Base-by-base conservation (phyloP, 495 filamentous ascomycete species). In the Neurospora sp. region DNA sequence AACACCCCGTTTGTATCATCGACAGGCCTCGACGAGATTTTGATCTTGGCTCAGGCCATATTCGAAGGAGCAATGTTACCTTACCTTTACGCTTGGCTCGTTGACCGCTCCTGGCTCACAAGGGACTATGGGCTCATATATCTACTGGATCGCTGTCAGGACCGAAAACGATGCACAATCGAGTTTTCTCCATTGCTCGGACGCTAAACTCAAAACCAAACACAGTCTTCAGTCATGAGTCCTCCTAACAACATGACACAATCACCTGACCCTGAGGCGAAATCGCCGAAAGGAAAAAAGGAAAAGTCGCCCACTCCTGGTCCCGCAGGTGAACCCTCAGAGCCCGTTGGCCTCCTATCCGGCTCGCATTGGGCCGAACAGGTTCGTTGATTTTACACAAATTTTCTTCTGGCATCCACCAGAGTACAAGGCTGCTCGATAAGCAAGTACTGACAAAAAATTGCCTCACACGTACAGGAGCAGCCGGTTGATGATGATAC, bases 401-500 rank as follows among this genome's bases (percentile, higher is more conserved):
- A 22, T n/a, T n/a, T 44, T n/a, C n/a, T 22, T 53, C n/a, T 22
- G 20, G n/a, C 46, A 53, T 31, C 20, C 5, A 16, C 48, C 20
- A 59, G 22, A 31, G 11, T 22, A 16, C 11, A 16, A 61, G 20
- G 53, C 53, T 12, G 22, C 53, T 31, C 31, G 27, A 16, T 16
- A 61, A 6, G 6, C 12, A 31, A 35, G 22, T 61, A 16, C 53
- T 61, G 12, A 61, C 53, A 31, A 22, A 12, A 20, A 53, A 1
- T 27, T 53, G 10, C 20, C 46, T 5, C 20, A 27, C 20, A 22
- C 53, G 11, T 14, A 35, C 14, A 61, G 53, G 53, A 61, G 27
- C 22, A 16, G 12, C 27, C 53, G 6, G 0, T 61, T 31, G 69
- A 77, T 42, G 74, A 80, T 31, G 81, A 85, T 68, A 72, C 69